These are phyloP conservation scores for Primulina eburnea DNA, from an alignment of 257 asterid species.

Conservation along the genomic window DNA sequence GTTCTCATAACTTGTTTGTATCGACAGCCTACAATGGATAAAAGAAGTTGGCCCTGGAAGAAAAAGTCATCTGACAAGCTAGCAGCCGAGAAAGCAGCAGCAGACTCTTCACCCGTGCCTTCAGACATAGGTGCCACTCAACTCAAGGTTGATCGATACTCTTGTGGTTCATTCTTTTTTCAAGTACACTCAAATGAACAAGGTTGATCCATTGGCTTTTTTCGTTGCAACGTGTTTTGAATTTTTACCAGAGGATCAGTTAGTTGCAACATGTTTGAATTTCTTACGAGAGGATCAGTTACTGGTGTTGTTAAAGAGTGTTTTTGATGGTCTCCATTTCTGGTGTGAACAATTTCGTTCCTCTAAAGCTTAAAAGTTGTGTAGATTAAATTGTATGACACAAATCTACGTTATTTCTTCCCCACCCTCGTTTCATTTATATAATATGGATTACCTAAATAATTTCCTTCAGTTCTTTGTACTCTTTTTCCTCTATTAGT, in stretches of 20 bases:
- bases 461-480: conserved; percentile 3
- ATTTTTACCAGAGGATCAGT: no score
- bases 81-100: conserved; percentile 43
- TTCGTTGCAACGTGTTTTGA: background rate
- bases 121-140: conserved; percentile 44
- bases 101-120: conserved; percentile 40
- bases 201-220: conserved; percentile 41
- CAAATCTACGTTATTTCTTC: background rate
- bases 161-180: conserved; percentile 14
- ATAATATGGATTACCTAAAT: background rate
- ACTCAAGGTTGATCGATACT: conserved; percentile 46
- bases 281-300: background rate
- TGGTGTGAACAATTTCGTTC: conserved; percentile 1
- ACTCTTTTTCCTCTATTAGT: background rate
- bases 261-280: background rate
- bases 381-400: conserved; percentile 7
- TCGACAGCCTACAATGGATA: conserved; percentile 61
- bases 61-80: conserved; percentile 87
- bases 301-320: background rate
- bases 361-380: background rate
- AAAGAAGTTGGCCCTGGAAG: conserved; percentile 98
- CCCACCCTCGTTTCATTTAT: background rate
- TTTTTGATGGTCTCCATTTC: background rate
- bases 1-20: conserved; percentile 14
- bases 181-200: conserved; percentile 37